Evolutionary conservation across 176 grass and related monocot species (phyloP).

Genomic region (Thinopyrum elongatum): DNA sequence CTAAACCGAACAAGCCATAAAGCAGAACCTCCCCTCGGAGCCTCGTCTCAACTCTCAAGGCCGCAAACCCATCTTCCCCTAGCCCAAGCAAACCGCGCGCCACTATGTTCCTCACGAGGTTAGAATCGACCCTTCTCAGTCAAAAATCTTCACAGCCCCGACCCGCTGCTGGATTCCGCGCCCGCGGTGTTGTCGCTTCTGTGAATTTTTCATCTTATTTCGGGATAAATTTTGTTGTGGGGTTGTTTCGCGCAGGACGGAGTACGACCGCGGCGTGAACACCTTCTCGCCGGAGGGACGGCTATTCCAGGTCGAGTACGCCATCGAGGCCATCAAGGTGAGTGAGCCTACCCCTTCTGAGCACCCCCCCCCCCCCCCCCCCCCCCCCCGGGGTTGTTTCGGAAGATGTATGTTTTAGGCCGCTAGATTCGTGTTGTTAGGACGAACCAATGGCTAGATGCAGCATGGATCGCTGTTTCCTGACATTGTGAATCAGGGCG

Average conservation of each 20-base stretch:
- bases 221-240: background rate
- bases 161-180: background rate
- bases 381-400: background rate
- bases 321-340: conserved; percentile 98
- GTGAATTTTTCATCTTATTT: background rate
- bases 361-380: background rate
- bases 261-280: conserved; percentile 91
- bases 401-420: background rate
- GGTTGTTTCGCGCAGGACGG: conserved; percentile 47
- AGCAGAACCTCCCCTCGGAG: background rate
- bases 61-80: conserved; percentile 2
- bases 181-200: background rate
- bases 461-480: background rate
- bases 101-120: conserved; percentile 93
- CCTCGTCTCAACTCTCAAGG: background rate
- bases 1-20: background rate
- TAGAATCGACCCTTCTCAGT: background rate
- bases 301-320: conserved; percentile 95
- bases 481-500: background rate
- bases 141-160: background rate
- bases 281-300: conserved; percentile 94
- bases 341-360: background rate
- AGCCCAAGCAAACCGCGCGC: background rate
- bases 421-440: background rate
- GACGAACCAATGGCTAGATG: background rate